Base-by-base conservation (phyloP, 495 filamentous ascomycete species). In the Podospora pseudopauciseta region DNA sequence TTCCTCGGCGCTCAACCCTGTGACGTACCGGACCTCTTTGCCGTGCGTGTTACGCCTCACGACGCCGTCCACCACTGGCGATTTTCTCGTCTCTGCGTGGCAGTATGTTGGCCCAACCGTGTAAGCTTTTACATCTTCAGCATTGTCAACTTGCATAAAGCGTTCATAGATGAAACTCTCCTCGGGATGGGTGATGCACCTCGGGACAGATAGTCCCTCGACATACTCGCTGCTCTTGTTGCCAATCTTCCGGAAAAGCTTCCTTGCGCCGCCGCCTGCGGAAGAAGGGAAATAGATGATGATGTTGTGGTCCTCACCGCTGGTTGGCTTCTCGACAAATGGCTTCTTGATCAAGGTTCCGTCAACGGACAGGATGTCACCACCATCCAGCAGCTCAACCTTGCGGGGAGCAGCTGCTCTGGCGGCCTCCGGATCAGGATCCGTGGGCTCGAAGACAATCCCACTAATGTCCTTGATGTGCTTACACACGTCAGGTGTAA, bases 161-260 rank as follows among this genome's bases (percentile, higher is more conserved):
- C 95, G 92, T 72, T 99, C 95, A 74, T 98, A 99, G 63, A 99
- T 86, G 78, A 93, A 99, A 78, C 92, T 97, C 65, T 89, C 85
- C 5, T 84, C 85, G 6, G 84, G 83, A 65, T 97, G 92, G 16
- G 89, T 90, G 67, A 97, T 87, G 55, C 89, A 92, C 56, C 93
- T 82, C 9, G 96, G 96, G 55, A 93, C 78, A 18, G 76, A 83
- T 69, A 98, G 83, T 54, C 85, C 86, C 28, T 89, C 85, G 68
- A 97, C 92, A 69, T 90, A 94, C 77, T 98, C 95, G 4, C 93
- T 97, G 78, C 92, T 97, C 82, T 99, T 99, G 76, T 99, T 98
- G 63, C 93, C 94, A 69, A 99, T 88, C 75, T 99, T 99, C 66
- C 95, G 87, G 79, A 99, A 99, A 11, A 99, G 87, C 71, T 91